Base-by-base conservation (phyloP, 164 flowering plant species). In the Vitis amurensis region DNA sequence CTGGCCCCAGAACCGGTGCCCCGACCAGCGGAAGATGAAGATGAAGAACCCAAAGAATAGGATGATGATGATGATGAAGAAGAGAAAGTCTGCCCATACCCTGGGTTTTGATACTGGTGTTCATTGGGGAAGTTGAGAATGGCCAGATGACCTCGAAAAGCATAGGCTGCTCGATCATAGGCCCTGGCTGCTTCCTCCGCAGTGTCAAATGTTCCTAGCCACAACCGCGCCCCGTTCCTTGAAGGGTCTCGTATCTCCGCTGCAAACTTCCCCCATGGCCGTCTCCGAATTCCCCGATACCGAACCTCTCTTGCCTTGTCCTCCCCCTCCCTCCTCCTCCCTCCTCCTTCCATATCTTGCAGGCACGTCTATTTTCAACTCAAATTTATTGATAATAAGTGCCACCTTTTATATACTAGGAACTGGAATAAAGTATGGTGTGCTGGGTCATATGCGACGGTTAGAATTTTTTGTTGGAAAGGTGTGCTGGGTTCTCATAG, bases 251-350 rank as follows among this genome's bases (percentile, higher is more conserved):
- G 75, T 50, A 81, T 81, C 74, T 81, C 84, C 47, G 84, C 84
- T 3, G 84, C 84, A 29, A 76, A 81, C 64, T 78, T 81, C 1
- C 84, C 84, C 84, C 84, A 81, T 0, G 84, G 84, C 49, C 84
- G 50, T 48, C 76, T 56, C 4, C 84, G 73, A 11, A 81, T 76
- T 3, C 84, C 84, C 55, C 84, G 17, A 51, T 71, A 81, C 15
- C 67, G 67, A 14, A 7, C 16, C 66, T 73, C 69, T 7, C 47
- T 30, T 2, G 62, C 30, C 5, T 64, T 68, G n/a, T 14, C 53
- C 19, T 37, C 4, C 19, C 53, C 53, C 47, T 53, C 9, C 29
- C 49, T 4, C 67, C 29, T 8, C 67, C 71, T 16, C 11, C 52
- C 17, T 19, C 53, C 14, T 64, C 68, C 31, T 48, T 65, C 56